Percentiles rank a stretch among this genome's conserved stretches.
Evolutionary conservation across 2,329 filamentous ascomycete genomes (phyloP).

Genomic region (Talaromyces sp.): DNA sequence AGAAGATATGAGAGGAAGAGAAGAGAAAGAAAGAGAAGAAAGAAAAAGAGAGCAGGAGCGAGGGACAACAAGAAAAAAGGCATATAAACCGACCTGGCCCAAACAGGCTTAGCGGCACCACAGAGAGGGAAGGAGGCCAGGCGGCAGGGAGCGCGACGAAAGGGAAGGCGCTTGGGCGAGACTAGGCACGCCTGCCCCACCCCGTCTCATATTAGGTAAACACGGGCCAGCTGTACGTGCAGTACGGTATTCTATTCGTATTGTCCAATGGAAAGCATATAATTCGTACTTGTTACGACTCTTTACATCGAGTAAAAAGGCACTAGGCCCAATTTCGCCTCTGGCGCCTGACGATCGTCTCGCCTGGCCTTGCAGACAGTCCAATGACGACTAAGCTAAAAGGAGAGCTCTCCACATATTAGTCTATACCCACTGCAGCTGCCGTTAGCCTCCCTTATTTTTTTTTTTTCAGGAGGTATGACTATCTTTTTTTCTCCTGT

Average conservation of each 20-base stretch:
- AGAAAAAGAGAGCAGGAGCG: constrained; percentile 23
- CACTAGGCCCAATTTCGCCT: not conserved
- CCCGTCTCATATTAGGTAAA: not conserved
- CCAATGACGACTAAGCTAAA: not conserved
- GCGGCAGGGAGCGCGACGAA: not conserved
- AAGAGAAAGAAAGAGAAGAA: constrained; percentile 21
- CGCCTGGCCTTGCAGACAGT: not conserved
- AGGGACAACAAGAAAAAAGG: constrained; percentile 22
- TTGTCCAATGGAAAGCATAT: too few relatives aligned
- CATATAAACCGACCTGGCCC: constrained; percentile 13
- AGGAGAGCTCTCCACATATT: constrained; percentile 3
- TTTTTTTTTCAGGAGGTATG: too few relatives aligned
- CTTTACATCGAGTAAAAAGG: not conserved
- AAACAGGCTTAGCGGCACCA: constrained; percentile 2
- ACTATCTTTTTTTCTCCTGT: not conserved
- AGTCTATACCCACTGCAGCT: not conserved
- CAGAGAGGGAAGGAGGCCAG: not conserved
- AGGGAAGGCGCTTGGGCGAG: constrained; percentile 3
- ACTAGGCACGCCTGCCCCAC: not conserved
- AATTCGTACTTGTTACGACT: not conserved
- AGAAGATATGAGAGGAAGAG: constrained; percentile 14
- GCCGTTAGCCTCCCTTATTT: not conserved
- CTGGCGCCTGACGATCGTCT: constrained; percentile 7
- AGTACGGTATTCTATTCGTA: not conserved
- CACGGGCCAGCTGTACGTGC: not conserved